These are phyloP conservation scores for Zygotorulaspora danielsina DNA, from an alignment of 805 yeast genomes.

Conservation along the genomic window DNA sequence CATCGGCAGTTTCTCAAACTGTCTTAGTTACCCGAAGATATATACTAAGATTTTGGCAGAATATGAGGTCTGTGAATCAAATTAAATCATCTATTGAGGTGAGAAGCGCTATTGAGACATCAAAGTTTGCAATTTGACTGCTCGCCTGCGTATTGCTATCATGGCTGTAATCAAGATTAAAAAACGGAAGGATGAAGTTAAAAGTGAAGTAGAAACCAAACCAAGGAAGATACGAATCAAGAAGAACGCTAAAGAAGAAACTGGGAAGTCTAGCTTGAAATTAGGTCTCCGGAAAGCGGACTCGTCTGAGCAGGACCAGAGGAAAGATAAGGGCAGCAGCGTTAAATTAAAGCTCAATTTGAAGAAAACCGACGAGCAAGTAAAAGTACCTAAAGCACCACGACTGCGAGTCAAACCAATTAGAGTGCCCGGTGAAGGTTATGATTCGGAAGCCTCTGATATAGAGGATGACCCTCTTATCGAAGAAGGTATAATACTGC, in stretches of 20 bases:
- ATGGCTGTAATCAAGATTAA: conserved; percentile 32
- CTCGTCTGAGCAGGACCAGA: conserved; percentile 6
- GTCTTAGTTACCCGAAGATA: not conserved
- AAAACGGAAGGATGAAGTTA: conserved; percentile 23
- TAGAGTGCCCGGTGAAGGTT: conserved; percentile 88
- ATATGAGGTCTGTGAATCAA: too few relatives aligned
- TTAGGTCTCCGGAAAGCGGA: conserved; percentile 23
- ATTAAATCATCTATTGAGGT: too few relatives aligned
- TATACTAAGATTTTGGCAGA: too few relatives aligned
- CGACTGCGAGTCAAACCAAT: conserved; percentile 53
- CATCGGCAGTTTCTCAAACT: not conserved
- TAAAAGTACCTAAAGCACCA: conserved; percentile 35
- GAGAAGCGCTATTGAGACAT: too few relatives aligned
- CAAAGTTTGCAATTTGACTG: too few relatives aligned
- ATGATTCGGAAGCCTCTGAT: conserved; percentile 95
- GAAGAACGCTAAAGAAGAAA: conserved; percentile 14
- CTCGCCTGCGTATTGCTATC: too few relatives aligned
- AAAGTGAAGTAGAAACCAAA: conserved; percentile 19
- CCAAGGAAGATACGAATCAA: conserved; percentile 26
- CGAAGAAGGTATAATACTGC: conserved; percentile 77
- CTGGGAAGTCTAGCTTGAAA: conserved; percentile 23
- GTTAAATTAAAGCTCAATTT: conserved; percentile 25
- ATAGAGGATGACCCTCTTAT: conserved; percentile 89
- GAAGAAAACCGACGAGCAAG: conserved; percentile 31
- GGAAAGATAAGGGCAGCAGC: conserved; percentile 11